Conservation (phyloP, 2,329 filamentous ascomycete species). For the Fusarium zealandicum region DNA sequence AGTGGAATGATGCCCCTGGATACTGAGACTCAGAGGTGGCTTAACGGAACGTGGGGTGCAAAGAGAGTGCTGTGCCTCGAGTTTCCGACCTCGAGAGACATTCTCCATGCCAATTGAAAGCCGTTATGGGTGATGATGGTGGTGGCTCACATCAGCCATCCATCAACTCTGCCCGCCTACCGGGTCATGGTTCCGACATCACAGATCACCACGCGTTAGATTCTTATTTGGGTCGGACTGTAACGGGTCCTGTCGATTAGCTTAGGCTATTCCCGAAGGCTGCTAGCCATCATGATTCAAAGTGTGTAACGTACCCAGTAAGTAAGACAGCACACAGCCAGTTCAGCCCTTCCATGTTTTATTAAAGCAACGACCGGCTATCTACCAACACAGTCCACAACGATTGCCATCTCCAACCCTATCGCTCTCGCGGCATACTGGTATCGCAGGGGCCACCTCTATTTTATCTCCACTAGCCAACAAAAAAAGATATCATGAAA, state of each 20-base stretch:
- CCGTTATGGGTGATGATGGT: background rate
- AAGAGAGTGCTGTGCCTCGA: background rate
- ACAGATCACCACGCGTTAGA: background rate
- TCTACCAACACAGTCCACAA: too few species aligned
- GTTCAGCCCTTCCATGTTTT: too few species aligned
- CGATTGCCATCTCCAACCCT: background rate
- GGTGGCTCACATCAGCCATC: slow-evolving; percentile 37
- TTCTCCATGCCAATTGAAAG: background rate
- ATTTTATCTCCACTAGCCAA: background rate
- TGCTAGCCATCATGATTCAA: too few species aligned
- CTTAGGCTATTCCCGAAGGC: too few species aligned
- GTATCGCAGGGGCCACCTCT: background rate
- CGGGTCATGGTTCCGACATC: too few species aligned
- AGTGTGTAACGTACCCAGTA: too few species aligned
- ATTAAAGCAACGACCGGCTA: too few species aligned
- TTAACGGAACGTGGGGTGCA: background rate
- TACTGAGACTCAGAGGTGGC: background rate
- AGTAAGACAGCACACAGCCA: too few species aligned
- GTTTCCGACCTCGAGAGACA: background rate
- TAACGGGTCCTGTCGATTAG: too few species aligned
- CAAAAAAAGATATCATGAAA: background rate
- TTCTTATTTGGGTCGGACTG: too few species aligned
- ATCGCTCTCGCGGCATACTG: background rate
- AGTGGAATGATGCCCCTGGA: slow-evolving; percentile 20
- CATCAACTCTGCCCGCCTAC: too few species aligned